A percentile compares a stretch with the other conserved stretches of the same genome.
Conservation (phyloP, 805 yeast species). For the Candida parachauliodes region DNA sequence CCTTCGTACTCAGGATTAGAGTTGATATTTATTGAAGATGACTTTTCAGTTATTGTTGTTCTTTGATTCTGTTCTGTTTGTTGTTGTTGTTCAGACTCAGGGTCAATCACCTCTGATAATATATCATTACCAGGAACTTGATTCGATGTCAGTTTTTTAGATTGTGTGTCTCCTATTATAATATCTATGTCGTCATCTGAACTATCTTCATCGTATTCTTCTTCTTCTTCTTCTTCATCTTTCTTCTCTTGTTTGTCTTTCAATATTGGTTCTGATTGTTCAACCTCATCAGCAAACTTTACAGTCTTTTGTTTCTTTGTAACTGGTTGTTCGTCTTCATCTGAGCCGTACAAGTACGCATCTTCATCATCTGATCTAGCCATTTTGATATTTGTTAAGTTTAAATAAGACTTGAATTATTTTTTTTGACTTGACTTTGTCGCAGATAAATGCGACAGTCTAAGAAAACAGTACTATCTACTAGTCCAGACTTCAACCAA, state of each 20-base stretch:
- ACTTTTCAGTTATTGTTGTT: constrained; percentile 16
- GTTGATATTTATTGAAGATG: constrained; percentile 59
- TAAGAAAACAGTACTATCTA: too few species aligned
- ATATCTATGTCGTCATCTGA: constrained; percentile 77
- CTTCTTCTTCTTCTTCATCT: constrained; percentile 43
- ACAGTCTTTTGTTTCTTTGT: constrained; percentile 14
- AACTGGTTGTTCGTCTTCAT: constrained; percentile 28
- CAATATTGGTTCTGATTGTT: constrained; percentile 32
- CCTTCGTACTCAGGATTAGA: constrained; percentile 75
- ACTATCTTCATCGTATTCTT: constrained; percentile 45
- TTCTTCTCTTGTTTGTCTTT: constrained; percentile 37
- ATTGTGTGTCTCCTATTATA: constrained; percentile 49
- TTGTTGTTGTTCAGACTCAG: constrained; percentile 19
- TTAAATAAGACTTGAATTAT: too few species aligned
- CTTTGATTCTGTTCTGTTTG: constrained; percentile 16
- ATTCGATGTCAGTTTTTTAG: constrained; percentile 20
- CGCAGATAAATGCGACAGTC: too few species aligned
- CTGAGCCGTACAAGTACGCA: constrained; percentile 63
- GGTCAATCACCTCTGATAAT: constrained; percentile 14
- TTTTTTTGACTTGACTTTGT: too few species aligned
- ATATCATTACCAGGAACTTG: constrained; percentile 23
- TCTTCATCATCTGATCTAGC: constrained; percentile 49
- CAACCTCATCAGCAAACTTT: constrained; percentile 14
- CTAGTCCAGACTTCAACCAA: too few species aligned
- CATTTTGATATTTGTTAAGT: constrained; percentile 3